Evolutionary conservation across 331 rosid species (phyloP).

Genomic region (Acacia pycnantha): DNA sequence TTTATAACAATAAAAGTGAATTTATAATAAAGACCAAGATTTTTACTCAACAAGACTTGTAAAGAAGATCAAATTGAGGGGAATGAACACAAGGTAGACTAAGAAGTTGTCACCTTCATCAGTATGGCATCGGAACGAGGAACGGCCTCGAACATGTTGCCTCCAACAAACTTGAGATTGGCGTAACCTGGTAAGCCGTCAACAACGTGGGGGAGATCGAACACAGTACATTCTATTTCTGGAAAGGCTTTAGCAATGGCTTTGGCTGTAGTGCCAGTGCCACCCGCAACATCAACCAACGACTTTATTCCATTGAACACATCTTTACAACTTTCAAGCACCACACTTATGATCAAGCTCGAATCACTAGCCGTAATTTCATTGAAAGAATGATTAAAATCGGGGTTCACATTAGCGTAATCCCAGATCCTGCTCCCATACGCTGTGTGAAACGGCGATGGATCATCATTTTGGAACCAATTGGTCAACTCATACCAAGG

Average conservation of each 20-base stretch:
- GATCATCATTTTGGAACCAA: constrained; percentile 36
- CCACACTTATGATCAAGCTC: neutral
- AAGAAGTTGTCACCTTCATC: neutral
- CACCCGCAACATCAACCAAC: neutral
- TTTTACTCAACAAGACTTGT: too few species aligned
- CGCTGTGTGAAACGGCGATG: neutral
- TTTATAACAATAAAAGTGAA: too few species aligned
- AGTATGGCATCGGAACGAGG: constrained; percentile 33
- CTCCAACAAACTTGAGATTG: constrained; percentile 35
- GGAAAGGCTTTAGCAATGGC: constrained; percentile 37
- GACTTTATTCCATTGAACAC: constrained; percentile 41
- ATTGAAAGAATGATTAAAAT: neutral
- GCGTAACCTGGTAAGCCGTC: constrained; percentile 20
- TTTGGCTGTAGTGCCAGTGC: constrained; percentile 22
- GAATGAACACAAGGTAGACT: too few species aligned
- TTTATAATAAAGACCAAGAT: too few species aligned
- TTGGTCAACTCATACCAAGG: constrained; percentile 28
- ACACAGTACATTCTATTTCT: constrained; percentile 30
- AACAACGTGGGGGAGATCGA: constrained; percentile 47
- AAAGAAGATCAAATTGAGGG: too few species aligned
- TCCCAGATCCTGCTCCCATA: neutral
- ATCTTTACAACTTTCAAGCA: constrained; percentile 21
- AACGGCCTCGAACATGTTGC: constrained; percentile 41
- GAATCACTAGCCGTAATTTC: constrained; percentile 10
- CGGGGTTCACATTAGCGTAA: neutral